Evolutionary conservation across 306 rosid genomes (phyloP), one percentile per base, ranked within the genome.

Genomic region (Pyrus communis): DNA sequence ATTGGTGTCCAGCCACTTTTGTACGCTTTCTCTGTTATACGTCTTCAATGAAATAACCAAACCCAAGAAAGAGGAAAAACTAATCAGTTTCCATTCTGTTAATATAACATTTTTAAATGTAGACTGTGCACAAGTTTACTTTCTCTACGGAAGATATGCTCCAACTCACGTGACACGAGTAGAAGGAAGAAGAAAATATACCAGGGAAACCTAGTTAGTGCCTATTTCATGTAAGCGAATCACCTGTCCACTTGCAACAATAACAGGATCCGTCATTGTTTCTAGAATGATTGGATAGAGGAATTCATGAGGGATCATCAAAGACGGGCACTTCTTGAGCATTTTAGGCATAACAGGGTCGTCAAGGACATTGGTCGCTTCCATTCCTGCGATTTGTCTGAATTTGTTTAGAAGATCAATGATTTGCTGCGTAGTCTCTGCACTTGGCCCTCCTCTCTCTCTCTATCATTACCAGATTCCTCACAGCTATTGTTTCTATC

Each of bases 221-320:
- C 66, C 27, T 27, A 15, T 61, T 61, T 61, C 66, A 27, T 27
- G 66, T 61, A 12, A 13, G 30, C 54, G 2, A 55, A 59, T 81
- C 82, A 91, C 97, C 96, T 88, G 97, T 75, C 97, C 97, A 74
- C 82, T 90, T 13, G 91, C 88, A 51, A 90, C 51, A 80, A 90
- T 88, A 67, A 92, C 96, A 83, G 93, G 97, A 83, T 92, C 93
- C 4, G 85, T 74, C 96, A 92, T 92, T 58, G 90, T 79, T 74
- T 92, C 96, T 4, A 92, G 83, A 6, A 89, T 85, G 67, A 92
- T 84, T 69, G 97, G 96, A 75, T 96, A 92, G 30, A 90, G 96
- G 58, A 90, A 92, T 78, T 92, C 97, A 72, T 88, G 87, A 69
- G 96, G 97, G 77, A 92, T 92, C 81, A 92, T 69, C 85, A 92